A percentile compares a stretch with the other conserved stretches of the same genome.
Conservation (phyloP, 2,329 filamentous ascomycete species). For the Escovopsis sp. region DNA sequence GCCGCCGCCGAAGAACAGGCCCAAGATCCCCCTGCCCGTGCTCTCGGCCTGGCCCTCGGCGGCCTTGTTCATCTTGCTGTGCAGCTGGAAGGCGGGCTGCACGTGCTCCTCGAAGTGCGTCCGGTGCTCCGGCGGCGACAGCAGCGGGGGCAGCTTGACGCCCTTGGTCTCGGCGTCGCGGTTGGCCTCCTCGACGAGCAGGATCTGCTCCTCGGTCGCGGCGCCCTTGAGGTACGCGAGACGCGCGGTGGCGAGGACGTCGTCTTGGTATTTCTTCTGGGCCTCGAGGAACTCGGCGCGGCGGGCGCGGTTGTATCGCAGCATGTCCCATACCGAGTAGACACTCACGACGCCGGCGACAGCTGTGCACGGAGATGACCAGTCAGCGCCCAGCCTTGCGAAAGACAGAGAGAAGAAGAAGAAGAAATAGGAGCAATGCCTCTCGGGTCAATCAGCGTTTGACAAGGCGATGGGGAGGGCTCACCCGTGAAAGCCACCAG, state of each 20-base stretch:
- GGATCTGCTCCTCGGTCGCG: constrained; percentile 40
- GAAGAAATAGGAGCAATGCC: no score
- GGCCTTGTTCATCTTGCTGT: constrained; percentile 6
- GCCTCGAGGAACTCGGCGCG: constrained; percentile 43
- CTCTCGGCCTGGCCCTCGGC: constrained; percentile 10
- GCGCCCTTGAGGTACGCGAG: constrained; percentile 45
- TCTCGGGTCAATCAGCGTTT: no score
- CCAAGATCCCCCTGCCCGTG: constrained; percentile 22
- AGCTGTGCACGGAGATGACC: constrained; percentile 18
- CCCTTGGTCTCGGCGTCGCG: constrained; percentile 29
- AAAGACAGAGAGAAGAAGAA: neutral
- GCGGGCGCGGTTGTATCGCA: constrained; percentile 44
- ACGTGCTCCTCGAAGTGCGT: constrained; percentile 22
- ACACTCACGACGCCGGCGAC: constrained; percentile 40
- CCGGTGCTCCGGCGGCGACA: constrained; percentile 28
- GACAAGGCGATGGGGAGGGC: constrained; percentile 6
- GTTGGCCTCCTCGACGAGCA: constrained; percentile 42
- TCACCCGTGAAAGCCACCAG: constrained; percentile 43
- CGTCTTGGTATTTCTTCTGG: constrained; percentile 37
- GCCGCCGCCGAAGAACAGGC: constrained; percentile 17
- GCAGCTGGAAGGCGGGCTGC: constrained; percentile 15
- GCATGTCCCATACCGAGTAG: constrained; percentile 48
- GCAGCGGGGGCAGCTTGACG: constrained; percentile 34
- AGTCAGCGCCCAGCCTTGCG: neutral
- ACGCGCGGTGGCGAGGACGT: constrained; percentile 41